Percentiles rank a stretch among this genome's conserved stretches.
Evolutionary conservation across 2,329 filamentous ascomycete genomes (phyloP).

Genomic region (Daldinia sp.): DNA sequence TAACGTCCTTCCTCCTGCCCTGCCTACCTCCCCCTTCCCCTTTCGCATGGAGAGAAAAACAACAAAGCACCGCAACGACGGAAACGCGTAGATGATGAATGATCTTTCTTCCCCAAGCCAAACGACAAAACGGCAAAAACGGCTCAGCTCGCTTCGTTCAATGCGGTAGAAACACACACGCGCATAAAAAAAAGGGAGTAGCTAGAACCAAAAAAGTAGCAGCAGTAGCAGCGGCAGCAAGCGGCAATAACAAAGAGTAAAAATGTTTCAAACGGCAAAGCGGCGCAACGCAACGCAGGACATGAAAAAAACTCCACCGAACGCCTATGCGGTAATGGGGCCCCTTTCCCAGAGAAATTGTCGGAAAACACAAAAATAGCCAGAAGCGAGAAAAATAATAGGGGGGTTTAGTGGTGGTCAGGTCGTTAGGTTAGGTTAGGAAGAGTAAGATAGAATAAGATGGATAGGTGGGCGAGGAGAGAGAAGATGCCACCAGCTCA

Average conservation of each 20-base stretch:
- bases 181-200: background rate
- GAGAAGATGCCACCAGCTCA: constrained; percentile 13
- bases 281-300: background rate
- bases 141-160: background rate
- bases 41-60: constrained; percentile 3
- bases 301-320: constrained; percentile 39
- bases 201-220: background rate
- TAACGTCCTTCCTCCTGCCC: constrained; percentile 1
- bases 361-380: constrained; percentile 34
- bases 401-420: background rate
- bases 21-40: background rate
- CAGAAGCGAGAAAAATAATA: constrained; percentile 26
- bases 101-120: background rate
- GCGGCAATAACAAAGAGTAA: background rate
- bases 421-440: background rate
- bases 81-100: background rate
- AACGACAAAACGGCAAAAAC: background rate
- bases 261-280: constrained; percentile 10
- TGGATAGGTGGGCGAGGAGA: background rate
- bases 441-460: background rate
- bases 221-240: background rate
- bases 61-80: background rate
- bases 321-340: constrained; percentile 42
- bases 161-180: background rate
- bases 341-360: constrained; percentile 31